phyloP scores from a whole-genome alignment of 345 rosid species.

The Diplotaxis tenuifolia region DNA sequence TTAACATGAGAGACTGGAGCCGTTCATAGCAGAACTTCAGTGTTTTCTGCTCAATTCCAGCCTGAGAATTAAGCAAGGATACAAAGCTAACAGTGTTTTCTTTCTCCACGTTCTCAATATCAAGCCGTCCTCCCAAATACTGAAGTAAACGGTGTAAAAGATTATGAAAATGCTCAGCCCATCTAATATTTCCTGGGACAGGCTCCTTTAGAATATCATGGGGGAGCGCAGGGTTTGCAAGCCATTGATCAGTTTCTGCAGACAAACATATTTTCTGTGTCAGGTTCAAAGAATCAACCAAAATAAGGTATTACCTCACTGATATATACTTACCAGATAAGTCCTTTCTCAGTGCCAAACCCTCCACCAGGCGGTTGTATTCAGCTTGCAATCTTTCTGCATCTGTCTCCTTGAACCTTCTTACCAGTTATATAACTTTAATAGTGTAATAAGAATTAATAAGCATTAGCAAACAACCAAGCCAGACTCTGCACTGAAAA shows the following conservation, averaged over 20 bases:
- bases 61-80: constrained; percentile 60
- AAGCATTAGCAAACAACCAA: constrained; percentile 16
- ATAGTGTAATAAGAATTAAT: constrained; percentile 35
- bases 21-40: constrained; percentile 96
- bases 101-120: constrained; percentile 85
- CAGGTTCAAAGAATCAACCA: constrained; percentile 20
- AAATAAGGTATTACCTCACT: constrained; percentile 1
- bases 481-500: too few species aligned
- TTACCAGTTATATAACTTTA: constrained; percentile 66
- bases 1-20: constrained; percentile 89
- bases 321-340: constrained; percentile 55
- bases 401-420: constrained; percentile 99
- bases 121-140: constrained; percentile 70
- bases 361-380: constrained; percentile 89
- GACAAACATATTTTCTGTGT: constrained; percentile 3
- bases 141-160: constrained; percentile 87
- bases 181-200: constrained; percentile 95
- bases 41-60: constrained; percentile 93
- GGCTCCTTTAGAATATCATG: constrained; percentile 93
- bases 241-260: constrained; percentile 82
- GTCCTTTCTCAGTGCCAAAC: constrained; percentile 89
- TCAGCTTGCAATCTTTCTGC: constrained; percentile 90
- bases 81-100: constrained; percentile 91
- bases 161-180: constrained; percentile 92
- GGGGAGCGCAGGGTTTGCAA: constrained; percentile 97